phyloP scores from a whole-genome alignment of 2,329 filamentous ascomycete genomes.

The Simplicillium aogashimaense region DNA sequence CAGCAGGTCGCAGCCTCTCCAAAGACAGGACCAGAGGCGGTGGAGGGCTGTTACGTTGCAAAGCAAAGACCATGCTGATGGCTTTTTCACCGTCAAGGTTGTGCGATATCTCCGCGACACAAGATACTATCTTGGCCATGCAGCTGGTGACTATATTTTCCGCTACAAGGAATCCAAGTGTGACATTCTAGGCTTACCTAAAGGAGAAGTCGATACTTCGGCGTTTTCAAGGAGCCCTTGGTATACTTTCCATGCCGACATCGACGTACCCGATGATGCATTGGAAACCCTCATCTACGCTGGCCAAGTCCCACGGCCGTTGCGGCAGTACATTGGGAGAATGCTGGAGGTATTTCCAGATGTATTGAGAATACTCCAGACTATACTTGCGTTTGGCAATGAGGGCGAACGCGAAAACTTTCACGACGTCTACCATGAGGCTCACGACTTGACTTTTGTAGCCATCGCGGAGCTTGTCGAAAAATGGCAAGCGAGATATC shows the following conservation, averaged over 20 bases:
- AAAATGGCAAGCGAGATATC: too few species aligned
- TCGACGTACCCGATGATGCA: background rate
- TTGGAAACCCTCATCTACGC: conserved; percentile 8
- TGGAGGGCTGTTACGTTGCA: background rate
- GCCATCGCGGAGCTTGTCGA: too few species aligned
- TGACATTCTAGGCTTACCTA: too few species aligned
- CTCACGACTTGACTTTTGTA: too few species aligned
- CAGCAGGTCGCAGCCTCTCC: too few species aligned
- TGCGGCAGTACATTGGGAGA: conserved; percentile 9
- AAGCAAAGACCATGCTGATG: background rate
- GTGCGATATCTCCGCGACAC: background rate
- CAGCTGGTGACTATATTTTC: conserved; percentile 17
- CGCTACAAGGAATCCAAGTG: conserved; percentile 4
- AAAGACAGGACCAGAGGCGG: too few species aligned
- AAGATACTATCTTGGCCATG: conserved; percentile 14
- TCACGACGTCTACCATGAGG: too few species aligned
- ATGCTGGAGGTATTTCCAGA: conserved; percentile 6
- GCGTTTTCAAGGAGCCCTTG: too few species aligned
- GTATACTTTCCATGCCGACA: background rate
- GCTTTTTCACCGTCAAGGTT: background rate
- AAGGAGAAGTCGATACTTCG: too few species aligned
- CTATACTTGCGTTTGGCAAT: conserved; percentile 8
- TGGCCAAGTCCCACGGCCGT: conserved; percentile 13
- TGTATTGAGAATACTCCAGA: conserved; percentile 9
- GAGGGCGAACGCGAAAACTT: background rate